These are phyloP conservation scores for Beauveria rudraprayagi DNA, from an alignment of 2,329 filamentous ascomycete genomes.

Conservation along the genomic window DNA sequence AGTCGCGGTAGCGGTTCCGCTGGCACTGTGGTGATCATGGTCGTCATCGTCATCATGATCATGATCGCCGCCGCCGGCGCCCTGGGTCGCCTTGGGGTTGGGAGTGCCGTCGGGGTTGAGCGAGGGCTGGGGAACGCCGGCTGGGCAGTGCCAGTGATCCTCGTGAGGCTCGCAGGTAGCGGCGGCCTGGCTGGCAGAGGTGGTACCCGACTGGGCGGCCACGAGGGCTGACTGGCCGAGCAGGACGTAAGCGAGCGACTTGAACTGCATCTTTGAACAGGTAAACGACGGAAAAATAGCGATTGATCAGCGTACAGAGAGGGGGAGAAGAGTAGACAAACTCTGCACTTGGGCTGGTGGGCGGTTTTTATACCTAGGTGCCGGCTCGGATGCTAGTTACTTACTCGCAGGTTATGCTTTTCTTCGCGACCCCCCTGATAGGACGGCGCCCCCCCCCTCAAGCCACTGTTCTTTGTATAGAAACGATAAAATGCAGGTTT, in stretches of 20 bases:
- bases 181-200: not conserved
- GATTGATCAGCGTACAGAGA: not conserved
- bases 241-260: slow-evolving; percentile 3
- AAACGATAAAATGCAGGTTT: not conserved
- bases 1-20: no score
- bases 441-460: not conserved
- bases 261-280: slow-evolving; percentile 6
- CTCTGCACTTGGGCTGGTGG: not conserved
- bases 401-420: not conserved
- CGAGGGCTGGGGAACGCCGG: slow-evolving; percentile 4
- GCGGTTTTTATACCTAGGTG: not conserved
- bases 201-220: not conserved
- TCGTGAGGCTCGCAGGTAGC: slow-evolving; percentile 9
- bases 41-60: no score
- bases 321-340: not conserved
- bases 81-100: slow-evolving; percentile 3
- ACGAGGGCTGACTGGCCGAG: slow-evolving; percentile 8
- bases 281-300: not conserved
- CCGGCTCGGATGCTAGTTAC: not conserved
- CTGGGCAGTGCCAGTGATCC: slow-evolving; percentile 6
- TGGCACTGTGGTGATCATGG: no score
- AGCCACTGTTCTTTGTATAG: not conserved
- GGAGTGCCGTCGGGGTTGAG: slow-evolving; percentile 3
- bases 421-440: not conserved
- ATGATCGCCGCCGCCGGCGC: not conserved